phyloP scores from a whole-genome alignment of 2,329 filamentous ascomycete species.

The Claviceps digitariae region DNA sequence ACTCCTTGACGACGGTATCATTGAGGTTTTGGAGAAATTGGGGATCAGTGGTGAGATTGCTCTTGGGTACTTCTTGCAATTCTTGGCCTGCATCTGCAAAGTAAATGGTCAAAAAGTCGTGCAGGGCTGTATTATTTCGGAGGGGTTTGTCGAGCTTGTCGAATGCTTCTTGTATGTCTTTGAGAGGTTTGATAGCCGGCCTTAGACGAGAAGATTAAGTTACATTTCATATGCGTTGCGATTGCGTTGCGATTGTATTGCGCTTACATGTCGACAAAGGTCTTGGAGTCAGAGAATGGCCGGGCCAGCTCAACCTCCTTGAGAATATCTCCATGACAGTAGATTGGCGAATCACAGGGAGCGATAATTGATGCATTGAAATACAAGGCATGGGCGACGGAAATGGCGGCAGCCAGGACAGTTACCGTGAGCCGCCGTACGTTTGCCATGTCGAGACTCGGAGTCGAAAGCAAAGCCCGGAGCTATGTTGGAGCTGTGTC shows the following conservation, averaged over 20 bases:
- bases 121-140: constrained; percentile 47
- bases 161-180: constrained; percentile 49
- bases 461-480: neutral
- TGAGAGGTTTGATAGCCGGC: constrained; percentile 44
- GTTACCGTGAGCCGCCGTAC: constrained; percentile 14
- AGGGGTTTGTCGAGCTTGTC: constrained; percentile 45
- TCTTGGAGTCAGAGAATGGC: constrained; percentile 56
- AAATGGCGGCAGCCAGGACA: constrained; percentile 14
- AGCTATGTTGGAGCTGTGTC: neutral
- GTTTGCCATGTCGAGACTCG: constrained; percentile 12
- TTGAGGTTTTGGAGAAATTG: constrained; percentile 43
- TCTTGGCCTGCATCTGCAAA: constrained; percentile 53
- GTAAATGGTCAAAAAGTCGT: constrained; percentile 46
- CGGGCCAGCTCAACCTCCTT: constrained; percentile 47
- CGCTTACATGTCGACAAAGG: constrained; percentile 54
- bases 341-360: constrained; percentile 54
- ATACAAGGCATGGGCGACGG: constrained; percentile 33
- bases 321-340: constrained; percentile 53
- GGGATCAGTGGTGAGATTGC: constrained; percentile 40
- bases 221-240: neutral
- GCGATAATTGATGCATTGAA: constrained; percentile 46
- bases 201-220: constrained; percentile 17
- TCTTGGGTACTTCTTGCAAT: constrained; percentile 37
- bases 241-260: neutral
- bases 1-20: constrained; percentile 45